Base-by-base conservation (phyloP, 306 rosid genomes). In the Fragaria vesca region DNA sequence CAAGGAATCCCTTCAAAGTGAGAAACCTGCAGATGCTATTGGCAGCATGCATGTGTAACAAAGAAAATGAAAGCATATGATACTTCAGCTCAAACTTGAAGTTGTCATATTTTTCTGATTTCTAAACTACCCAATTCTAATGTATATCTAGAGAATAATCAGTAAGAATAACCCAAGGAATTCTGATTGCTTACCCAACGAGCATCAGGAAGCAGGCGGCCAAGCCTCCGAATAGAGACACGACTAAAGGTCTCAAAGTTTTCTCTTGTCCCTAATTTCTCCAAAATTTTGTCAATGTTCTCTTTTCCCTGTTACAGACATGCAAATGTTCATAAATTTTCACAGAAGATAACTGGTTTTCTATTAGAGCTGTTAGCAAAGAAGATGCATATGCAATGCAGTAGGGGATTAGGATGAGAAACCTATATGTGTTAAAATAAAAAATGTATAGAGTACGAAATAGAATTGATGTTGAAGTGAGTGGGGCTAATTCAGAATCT, bases 121-220 rank as follows among this genome's bases (percentile, higher is more conserved):
- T 11, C 32, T 46, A 17, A 62, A 18, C 2, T 16, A 43, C 11
- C 2, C 13, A 47, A 2, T 45, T 46, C 48, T 36, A 55, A n/a
- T n/a, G 26, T 3, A 20, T 15, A 34, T 6, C 11, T 6, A 40
- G 15, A 66, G 28, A 47, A 9, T 8, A 67, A 50, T 30, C 0
- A 34, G 72, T 17, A 11, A 28, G 17, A 57, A 12, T 3, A 36
- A 26, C 36, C n/a, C 54, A 8, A 61, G 46, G 55, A 82, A 72
- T 32, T 61, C 13, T 32, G 51, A 66, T 58, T 83, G 43, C 78
- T 62, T 82, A 90, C 95, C 95, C 95, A 90, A 20, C 89, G 89
- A 71, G 95, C 91, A 76, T 86, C 91, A 9, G 92, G 92, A 66
- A 88, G 89, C 40, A 90, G 82, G 66, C 92, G 95, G 47, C 95